Conservation (phyloP, 2,329 filamentous ascomycete species). For the Botrytis fabae region DNA sequence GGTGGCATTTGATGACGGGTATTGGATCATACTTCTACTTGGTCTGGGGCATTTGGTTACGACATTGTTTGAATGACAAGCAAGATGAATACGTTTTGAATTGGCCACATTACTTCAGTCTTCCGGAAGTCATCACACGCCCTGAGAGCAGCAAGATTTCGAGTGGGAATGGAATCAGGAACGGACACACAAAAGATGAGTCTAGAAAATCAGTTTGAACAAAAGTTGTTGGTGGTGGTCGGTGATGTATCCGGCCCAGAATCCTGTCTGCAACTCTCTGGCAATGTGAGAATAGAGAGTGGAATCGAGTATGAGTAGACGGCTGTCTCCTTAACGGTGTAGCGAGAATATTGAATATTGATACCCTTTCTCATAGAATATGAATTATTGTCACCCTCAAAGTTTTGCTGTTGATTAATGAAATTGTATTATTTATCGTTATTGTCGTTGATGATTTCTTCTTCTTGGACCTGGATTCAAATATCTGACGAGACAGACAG, state of each 20-base stretch:
- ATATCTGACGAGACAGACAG: background rate
- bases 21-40: slow-evolving; percentile 71
- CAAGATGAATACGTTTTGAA: slow-evolving; percentile 64
- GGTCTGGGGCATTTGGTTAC: slow-evolving; percentile 69
- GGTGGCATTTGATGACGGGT: slow-evolving; percentile 76
- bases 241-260: background rate
- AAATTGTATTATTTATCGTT: background rate
- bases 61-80: slow-evolving; percentile 65
- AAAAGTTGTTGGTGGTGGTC: background rate
- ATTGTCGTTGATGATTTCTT: background rate
- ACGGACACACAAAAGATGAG: slow-evolving; percentile 28
- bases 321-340: background rate
- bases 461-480: background rate
- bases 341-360: slow-evolving; percentile 2
- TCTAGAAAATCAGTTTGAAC: slow-evolving; percentile 34
- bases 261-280: background rate
- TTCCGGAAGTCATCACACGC: slow-evolving; percentile 40
- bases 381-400: background rate
- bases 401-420: background rate
- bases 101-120: slow-evolving; percentile 59
- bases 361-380: slow-evolving; percentile 21
- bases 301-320: background rate
- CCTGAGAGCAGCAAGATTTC: slow-evolving; percentile 23
- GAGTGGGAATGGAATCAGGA: slow-evolving; percentile 27
- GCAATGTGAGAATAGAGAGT: background rate